Conservation (phyloP, 139 green algal species). For the Chlamydomonas sp. region DNA sequence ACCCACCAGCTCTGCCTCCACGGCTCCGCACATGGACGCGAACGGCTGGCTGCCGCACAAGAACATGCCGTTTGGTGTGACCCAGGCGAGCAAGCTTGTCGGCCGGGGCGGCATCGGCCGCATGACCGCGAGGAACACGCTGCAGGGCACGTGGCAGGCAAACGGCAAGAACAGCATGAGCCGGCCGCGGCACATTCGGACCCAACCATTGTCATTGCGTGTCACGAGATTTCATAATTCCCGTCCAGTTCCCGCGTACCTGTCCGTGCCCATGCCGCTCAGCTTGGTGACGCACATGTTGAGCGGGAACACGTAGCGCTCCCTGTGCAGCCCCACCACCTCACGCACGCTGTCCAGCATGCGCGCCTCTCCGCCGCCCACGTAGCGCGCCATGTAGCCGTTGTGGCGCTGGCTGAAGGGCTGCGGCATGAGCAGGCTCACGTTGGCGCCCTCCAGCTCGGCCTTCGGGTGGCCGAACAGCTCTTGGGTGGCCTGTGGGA, state of each 20-base stretch:
- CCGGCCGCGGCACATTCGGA: no score
- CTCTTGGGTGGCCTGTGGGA: background rate
- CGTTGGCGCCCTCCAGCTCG: constrained; percentile 35
- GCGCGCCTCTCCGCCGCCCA: constrained; percentile 28
- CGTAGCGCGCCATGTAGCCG: constrained; percentile 39
- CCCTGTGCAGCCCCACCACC: constrained; percentile 53
- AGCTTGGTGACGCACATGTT: constrained; percentile 42
- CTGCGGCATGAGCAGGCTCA: constrained; percentile 36
- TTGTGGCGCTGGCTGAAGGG: constrained; percentile 33
- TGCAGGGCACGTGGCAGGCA: background rate
- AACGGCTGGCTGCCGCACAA: constrained; percentile 25
- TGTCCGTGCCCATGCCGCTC: constrained; percentile 30
- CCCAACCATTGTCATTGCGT: no score
- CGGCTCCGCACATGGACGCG: background rate
- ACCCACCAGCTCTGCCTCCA: constrained; percentile 17
- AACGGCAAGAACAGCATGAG: background rate
- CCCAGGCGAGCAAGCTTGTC: constrained; percentile 11
- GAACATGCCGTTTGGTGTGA: constrained; percentile 1
- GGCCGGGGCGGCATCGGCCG: background rate
- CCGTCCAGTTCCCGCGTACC: background rate
- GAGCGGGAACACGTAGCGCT: constrained; percentile 44
- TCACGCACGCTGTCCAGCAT: constrained; percentile 56
- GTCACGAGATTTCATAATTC: no score
- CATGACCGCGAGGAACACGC: constrained; percentile 40
- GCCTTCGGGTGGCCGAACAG: constrained; percentile 37